Base-by-base conservation (phyloP, 202 grass and related monocot genomes). In the Musa balbisiana region DNA sequence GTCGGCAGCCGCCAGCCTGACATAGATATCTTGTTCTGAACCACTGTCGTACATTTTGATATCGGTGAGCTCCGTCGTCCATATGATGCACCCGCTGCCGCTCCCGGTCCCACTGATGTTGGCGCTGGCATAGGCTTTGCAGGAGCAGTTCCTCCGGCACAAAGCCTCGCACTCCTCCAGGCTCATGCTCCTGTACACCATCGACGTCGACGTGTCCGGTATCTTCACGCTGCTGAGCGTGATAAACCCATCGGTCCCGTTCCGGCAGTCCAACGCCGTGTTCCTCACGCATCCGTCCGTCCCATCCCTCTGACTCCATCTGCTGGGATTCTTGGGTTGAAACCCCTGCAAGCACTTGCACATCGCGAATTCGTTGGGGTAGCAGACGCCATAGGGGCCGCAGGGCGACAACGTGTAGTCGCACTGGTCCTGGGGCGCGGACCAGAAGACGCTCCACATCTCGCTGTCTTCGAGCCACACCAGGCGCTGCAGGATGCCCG, bases 271-370 rank as follows among this genome's bases (percentile, higher is more conserved):
- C 20, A 97, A 77, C 67, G 62, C 71, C 72, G 79, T 83, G 1
- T 8, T 62, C 25, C 90, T 78, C 10, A 20, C 53, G 81, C 93
- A 97, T 0, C 90, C 90, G 25, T 75, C 80, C 0, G 58, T 24
- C 2, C 68, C 53, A 14, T 87, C 80, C 2, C 84, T 71, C 19
- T 73, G 29, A 13, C 52, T 68, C 87, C 86, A 92, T 2, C 80
- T 52, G 15, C 4, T 64, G 3, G 72, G 78, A 29, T 65, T 65
- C 43, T 60, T 75, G 0, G 86, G 86, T 72, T 29, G 23, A 72
- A 97, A 97, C 2, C 87, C 85, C 10, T 20, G 72, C 78, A 97
- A 78, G 84, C 93, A 97, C 0, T 51, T 26, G 83, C 93, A 97
- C 1, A 79, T 53, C 0, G 87, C 82, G 0, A 80, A 76, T 23